Base-by-base conservation (phyloP, 495 filamentous ascomycete species). In the Aspergillus carlsbadensis region DNA sequence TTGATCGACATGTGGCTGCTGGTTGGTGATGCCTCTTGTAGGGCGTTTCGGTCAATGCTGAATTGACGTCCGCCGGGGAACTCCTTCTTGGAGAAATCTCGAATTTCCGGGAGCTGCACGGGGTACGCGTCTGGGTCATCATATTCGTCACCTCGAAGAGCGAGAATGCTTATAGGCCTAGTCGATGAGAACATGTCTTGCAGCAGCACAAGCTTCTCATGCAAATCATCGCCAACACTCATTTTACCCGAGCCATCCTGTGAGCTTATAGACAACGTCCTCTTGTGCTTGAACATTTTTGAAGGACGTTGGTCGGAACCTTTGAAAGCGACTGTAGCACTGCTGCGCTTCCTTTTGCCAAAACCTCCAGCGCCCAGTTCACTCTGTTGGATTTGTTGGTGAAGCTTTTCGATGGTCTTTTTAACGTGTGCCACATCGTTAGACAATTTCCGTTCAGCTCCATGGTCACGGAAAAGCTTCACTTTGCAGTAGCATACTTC, bases 131-230 rank as follows among this genome's bases (percentile, higher is more conserved):
- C 95, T 2, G 92, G 91, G 64, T 98, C 94, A 64, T 98, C 94
- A 13, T 82, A 70, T 20, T 91, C 89, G 2, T 89, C 87, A 46
- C 92, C 95, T 37, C 85, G 84, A 14, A 98, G 82, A 61, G 88
- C 90, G 20, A 98, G 77, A 10, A 93, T 77, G 69, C 92, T 97
- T 21, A 92, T 84, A 3, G 91, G 86, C 11, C 90, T 82, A 2
- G 91, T 96, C 43, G 91, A 96, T 10, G 88, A 91, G 67, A 97
- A 96, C 94, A 98, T 98, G 61, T 95, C 93, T 66, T 96, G 89
- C 65, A 95, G 81, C 24, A 84, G 87, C 43, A 85, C 82, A 15
- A 97, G 77, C 69, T 96, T 96, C 56, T 83, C 76, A 56, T 96
- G 89, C 6, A 97, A 75, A 66, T 98, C 95, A 59, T 97, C 95